Base-by-base conservation (phyloP, 2,329 filamentous ascomycete genomes). In the Venturia pyrina region DNA sequence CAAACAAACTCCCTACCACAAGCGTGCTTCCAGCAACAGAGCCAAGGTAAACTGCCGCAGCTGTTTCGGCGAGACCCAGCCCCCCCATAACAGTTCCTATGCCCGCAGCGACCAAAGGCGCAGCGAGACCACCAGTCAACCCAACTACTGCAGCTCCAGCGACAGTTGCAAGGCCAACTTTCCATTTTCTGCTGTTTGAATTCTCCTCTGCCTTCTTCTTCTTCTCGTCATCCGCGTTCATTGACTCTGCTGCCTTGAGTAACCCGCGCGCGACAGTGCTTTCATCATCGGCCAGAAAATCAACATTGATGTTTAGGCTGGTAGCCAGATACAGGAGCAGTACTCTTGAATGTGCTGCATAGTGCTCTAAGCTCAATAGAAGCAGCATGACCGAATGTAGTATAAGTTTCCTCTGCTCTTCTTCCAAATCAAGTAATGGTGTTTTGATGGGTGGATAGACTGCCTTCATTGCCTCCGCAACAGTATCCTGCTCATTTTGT, bases 101-200 rank as follows among this genome's bases (percentile, higher is more conserved):
- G 0, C 91, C 90, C 11, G 89, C 91, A 24, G 87, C 87, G 17
- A 90, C 84, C 2, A 98, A 80, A 0, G 91, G 88, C 1, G 89
- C 86, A 10, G 91, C 89, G 11, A 97, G 83, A 41, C 89, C 89
- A 37, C 89, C 89, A 0, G 92, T 96, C 3, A 90, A 85, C 11
- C 87, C 87, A n/a, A 97, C 93, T 1, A 96, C 80, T 0, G 90
- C 90, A 1, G 93, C 93, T 13, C 93, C 93, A 0, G 91, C 92
- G 0, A 96, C 91, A 10, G 89, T 90, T 0, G 93, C 93, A 34
- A 97, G 81, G 0, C 93, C 91, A 24, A 97, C 91, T 73, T 92
- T 92, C 85, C 87, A 90, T 73, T 87, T 87, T 57, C 87, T 82
- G 21, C 83, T 76, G n/a, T 79, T 78, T 68, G 86, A 87, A 53